Evolutionary conservation across 2,329 filamentous ascomycete species (phyloP), one percentile per base, ranked within the genome.

Genomic region (Myriosclerotinia duriaeana): DNA sequence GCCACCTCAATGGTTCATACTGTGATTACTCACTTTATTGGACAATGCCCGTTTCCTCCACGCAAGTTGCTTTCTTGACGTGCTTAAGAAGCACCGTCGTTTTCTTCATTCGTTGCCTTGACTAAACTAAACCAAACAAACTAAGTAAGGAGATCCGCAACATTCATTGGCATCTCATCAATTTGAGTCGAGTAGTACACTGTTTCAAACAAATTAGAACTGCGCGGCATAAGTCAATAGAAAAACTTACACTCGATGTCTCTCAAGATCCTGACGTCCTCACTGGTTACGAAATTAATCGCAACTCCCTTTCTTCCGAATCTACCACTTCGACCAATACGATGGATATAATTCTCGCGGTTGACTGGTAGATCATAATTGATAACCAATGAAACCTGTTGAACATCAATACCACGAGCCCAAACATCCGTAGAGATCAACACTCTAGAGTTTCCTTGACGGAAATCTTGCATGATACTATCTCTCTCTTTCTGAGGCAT

Each of bases 321-420:
- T 73, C 95, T 88, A 74, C 95, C 95, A 77, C 92, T 95, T 77
- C 95, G 89, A 77, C 95, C 95, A 75, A 99, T 99, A 74, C 95
- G 90, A 83, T 99, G 95, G 79, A 99, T 98, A 80, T 99, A 99
- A 83, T 99, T 99, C 81, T 99, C 95, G 85, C 95, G 93, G 80
- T 99, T 98, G 80, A 91, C 95, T 4, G 95, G 95, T 68, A 99
- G 84, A 78, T 99, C 95, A 79, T 99, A 99, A 83, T 99, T 99
- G 84, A 99, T 99, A 69, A 99, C 95, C 76, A 99, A 83, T 69
- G 91, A 96, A 74, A 99, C 95, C 79, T 99, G 95, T 81, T 99
- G 95, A 60, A 99, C 95, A 77, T 99, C 95, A 79, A 99, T 99
- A 81, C 95, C 95, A 78, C 95, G 90, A 66, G 95, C 95, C 93